These are phyloP conservation scores for Teratosphaeria gauchensis DNA, from an alignment of 2,329 filamentous ascomycete species.

Conservation along the genomic window DNA sequence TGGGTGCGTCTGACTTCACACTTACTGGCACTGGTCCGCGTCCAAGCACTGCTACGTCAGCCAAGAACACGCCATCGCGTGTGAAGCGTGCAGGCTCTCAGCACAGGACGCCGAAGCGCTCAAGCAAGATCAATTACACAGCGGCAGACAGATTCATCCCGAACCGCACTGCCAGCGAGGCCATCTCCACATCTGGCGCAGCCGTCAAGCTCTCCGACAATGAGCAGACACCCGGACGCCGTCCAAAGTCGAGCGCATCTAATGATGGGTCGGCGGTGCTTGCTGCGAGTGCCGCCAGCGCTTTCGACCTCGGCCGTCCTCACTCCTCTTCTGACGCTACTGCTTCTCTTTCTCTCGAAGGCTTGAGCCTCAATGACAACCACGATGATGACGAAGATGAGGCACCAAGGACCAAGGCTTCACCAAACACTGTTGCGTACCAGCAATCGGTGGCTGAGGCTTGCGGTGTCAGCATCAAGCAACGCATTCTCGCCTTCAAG, in stretches of 20 bases:
- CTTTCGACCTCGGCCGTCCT: slow-evolving; percentile 53
- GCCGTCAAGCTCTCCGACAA: slow-evolving; percentile 70
- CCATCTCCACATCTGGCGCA: slow-evolving; percentile 57
- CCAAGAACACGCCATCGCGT: slow-evolving; percentile 37
- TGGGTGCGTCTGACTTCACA: slow-evolving; percentile 86
- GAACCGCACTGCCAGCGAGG: slow-evolving; percentile 82
- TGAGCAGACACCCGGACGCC: slow-evolving; percentile 51
- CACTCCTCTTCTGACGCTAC: slow-evolving; percentile 47
- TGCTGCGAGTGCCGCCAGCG: slow-evolving; percentile 57
- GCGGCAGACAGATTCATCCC: slow-evolving; percentile 87
- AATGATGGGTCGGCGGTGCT: slow-evolving; percentile 66
- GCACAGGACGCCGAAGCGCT: slow-evolving; percentile 30
- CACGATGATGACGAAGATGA: slow-evolving; percentile 61
- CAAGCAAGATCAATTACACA: slow-evolving; percentile 49
- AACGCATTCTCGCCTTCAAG: slow-evolving; percentile 96
- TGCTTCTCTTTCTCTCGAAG: slow-evolving; percentile 63
- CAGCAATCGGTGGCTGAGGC: slow-evolving; percentile 83
- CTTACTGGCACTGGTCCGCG: slow-evolving; percentile 68
- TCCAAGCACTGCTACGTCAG: slow-evolving; percentile 27
- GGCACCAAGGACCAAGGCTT: slow-evolving; percentile 56
- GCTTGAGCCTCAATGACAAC: slow-evolving; percentile 64
- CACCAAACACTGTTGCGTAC: slow-evolving; percentile 81
- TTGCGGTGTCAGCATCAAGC: slow-evolving; percentile 87
- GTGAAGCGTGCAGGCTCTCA: slow-evolving; percentile 29
- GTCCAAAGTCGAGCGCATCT: slow-evolving; percentile 57